phyloP scores from a whole-genome alignment of 306 rosid species.

The Begonia fuchsioides region DNA sequence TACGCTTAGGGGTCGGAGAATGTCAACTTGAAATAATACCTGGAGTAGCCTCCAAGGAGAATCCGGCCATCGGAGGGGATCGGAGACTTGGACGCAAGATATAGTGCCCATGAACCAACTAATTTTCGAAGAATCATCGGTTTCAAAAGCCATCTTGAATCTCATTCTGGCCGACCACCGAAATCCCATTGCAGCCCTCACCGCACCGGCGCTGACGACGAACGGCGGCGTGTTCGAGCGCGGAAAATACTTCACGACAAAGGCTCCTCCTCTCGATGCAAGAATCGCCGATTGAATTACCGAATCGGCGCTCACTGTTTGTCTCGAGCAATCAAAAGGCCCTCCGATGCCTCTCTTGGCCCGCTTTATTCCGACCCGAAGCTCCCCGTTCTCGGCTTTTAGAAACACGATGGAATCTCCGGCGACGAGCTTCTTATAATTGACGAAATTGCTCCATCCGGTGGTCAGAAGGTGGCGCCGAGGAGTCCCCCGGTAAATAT shows the following conservation, averaged over 20 bases:
- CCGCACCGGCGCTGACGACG: constrained; percentile 53
- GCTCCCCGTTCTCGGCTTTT: constrained; percentile 79
- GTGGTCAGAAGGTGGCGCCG: constrained; percentile 93
- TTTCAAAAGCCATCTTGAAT: constrained; percentile 96
- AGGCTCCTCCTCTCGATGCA: constrained; percentile 61
- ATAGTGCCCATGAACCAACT: constrained; percentile 99
- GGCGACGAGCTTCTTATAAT: constrained; percentile 91
- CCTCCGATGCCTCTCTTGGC: constrained; percentile 87
- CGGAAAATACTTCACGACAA: constrained; percentile 80
- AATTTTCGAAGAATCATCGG: constrained; percentile 85
- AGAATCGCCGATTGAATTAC: constrained; percentile 60
- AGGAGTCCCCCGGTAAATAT: constrained; percentile 94
- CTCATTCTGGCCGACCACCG: constrained; percentile 85
- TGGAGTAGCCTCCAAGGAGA: constrained; percentile 95
- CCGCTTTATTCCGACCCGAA: constrained; percentile 85
- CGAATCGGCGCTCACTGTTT: constrained; percentile 36
- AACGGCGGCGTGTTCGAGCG: constrained; percentile 80
- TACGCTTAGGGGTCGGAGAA: constrained; percentile 8
- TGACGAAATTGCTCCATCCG: constrained; percentile 97
- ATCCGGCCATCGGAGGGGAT: constrained; percentile 70
- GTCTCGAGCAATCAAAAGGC: constrained; percentile 39
- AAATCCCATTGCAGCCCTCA: constrained; percentile 64
- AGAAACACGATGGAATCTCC: constrained; percentile 89
- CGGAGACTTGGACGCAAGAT: constrained; percentile 50
- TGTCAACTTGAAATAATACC: constrained; percentile 21